Base-by-base conservation (phyloP, 805 yeast species). In the Candida tammaniensis region DNA sequence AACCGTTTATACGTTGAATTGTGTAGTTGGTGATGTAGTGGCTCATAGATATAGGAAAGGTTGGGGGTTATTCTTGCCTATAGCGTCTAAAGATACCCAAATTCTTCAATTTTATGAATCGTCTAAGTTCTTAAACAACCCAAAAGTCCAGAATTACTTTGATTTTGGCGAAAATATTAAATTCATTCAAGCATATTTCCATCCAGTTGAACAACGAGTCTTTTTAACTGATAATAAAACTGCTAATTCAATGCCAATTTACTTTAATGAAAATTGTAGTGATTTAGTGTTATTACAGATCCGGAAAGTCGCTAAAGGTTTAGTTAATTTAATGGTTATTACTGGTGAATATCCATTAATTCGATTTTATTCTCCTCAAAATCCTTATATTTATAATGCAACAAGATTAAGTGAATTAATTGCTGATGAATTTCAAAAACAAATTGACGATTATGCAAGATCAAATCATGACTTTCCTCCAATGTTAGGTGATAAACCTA, bases 331-430 rank as follows among this genome's bases (percentile, higher is more conserved):
- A 16, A 85, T 95, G 66, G 75, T 84, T 6, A 52, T 83, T 7
- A 78, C 93, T 1, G 94, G 94, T 10, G 97, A 89, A 51, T 86
- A 83, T 47, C 98, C 98, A 2, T 74, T 83, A 27, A 76, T 93
- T 14, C 70, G 98, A 46, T 86, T 77, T 59, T 81, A 78, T 51
- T 67, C 76, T 7, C 73, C 73, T 26, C 64, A 72, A 12, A 62
- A 75, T 24, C 66, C 70, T 7, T 54, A 62, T 19, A 72, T 76
- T 44, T 41, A 44, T 30, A 70, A 72, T 17, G 81, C 88, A 0
- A 63, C 80, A 4, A 57, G 75, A 18, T 61, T 84, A 17, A 83
- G 93, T 2, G 76, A 73, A 48, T 64, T 82, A 57, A 68, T 91
- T 30, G 96, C 97, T 1, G 64, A 61, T 18, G 76, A 72, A 38